A percentile compares a stretch with the other conserved stretches of the same genome.
These are phyloP conservation scores for Luvunga scandens DNA, from an alignment of 345 rosid species.

Conservation along the genomic window DNA sequence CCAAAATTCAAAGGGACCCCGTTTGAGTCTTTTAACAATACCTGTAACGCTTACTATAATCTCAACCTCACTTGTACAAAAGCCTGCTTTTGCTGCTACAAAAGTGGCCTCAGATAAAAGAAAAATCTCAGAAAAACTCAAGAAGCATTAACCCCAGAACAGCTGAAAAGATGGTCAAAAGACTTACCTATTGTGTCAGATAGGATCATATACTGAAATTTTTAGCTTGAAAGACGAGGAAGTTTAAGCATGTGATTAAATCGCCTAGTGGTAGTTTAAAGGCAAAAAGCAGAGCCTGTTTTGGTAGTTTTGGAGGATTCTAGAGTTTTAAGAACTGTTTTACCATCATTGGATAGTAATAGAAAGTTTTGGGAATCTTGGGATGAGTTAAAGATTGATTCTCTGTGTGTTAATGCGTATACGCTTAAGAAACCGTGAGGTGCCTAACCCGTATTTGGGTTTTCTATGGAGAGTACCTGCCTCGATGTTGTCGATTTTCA, in stretches of 20 bases:
- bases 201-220: slow-evolving; percentile 70
- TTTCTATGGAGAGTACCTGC: slow-evolving; percentile 68
- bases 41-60: slow-evolving; percentile 72
- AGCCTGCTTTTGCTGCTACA: slow-evolving; percentile 43
- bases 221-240: slow-evolving; percentile 55
- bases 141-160: slow-evolving; percentile 64
- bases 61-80: slow-evolving; percentile 50
- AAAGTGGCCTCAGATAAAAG: slow-evolving; percentile 42
- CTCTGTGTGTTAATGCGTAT: slow-evolving; percentile 69
- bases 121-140: slow-evolving; percentile 47
- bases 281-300: slow-evolving; percentile 55
- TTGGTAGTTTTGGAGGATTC: slow-evolving; percentile 83
- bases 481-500: slow-evolving; percentile 41
- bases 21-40: slow-evolving; percentile 47
- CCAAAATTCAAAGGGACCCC: slow-evolving; percentile 23
- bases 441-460: slow-evolving; percentile 74
- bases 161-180: slow-evolving; percentile 70
- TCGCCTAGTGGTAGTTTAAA: slow-evolving; percentile 44
- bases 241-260: slow-evolving; percentile 77
- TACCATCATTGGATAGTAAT: slow-evolving; percentile 69
- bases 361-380: slow-evolving; percentile 80
- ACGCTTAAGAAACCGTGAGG: slow-evolving; percentile 61
- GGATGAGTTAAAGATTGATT: slow-evolving; percentile 65
- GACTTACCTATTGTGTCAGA: slow-evolving; percentile 61
- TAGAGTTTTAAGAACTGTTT: slow-evolving; percentile 71